phyloP scores from a whole-genome alignment of 2,329 filamentous ascomycete species.

The Diaporthe nobilis region DNA sequence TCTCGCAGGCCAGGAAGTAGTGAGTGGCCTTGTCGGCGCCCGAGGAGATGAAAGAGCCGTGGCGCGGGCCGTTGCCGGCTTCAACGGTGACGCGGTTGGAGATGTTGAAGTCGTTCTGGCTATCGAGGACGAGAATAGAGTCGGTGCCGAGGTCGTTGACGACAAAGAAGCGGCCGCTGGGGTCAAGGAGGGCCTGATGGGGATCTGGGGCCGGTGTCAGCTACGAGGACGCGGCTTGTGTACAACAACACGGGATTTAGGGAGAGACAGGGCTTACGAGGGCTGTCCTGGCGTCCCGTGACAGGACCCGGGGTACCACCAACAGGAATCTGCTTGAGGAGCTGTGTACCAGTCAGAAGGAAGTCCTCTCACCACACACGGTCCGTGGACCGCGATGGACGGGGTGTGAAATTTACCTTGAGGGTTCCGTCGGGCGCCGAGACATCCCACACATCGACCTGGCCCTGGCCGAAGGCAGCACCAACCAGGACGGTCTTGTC shows the following conservation, averaged over 20 bases:
- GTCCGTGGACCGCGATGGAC: background rate
- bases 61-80: slow-evolving; percentile 63
- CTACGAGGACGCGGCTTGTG: background rate
- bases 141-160: slow-evolving; percentile 66
- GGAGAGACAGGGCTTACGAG: slow-evolving; percentile 40
- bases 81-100: slow-evolving; percentile 51
- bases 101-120: slow-evolving; percentile 57
- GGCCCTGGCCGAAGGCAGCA: slow-evolving; percentile 35
- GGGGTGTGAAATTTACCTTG: background rate
- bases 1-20: slow-evolving; percentile 64
- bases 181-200: slow-evolving; percentile 64
- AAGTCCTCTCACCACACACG: background rate
- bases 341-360: background rate
- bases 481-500: slow-evolving; percentile 60
- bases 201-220: slow-evolving; percentile 48
- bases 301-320: slow-evolving; percentile 45
- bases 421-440: slow-evolving; percentile 32
- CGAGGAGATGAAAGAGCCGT: slow-evolving; percentile 62
- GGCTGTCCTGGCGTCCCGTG: slow-evolving; percentile 45
- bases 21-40: slow-evolving; percentile 54
- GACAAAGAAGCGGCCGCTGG: slow-evolving; percentile 63
- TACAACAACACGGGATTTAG: background rate
- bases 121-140: slow-evolving; percentile 61
- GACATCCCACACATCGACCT: slow-evolving; percentile 41
- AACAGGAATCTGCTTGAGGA: slow-evolving; percentile 44